A percentile compares a stretch with the other conserved stretches of the same genome.
phyloP scores from a whole-genome alignment of 108 stramenopile genomes.

The Stephanodiscus minutulus region DNA sequence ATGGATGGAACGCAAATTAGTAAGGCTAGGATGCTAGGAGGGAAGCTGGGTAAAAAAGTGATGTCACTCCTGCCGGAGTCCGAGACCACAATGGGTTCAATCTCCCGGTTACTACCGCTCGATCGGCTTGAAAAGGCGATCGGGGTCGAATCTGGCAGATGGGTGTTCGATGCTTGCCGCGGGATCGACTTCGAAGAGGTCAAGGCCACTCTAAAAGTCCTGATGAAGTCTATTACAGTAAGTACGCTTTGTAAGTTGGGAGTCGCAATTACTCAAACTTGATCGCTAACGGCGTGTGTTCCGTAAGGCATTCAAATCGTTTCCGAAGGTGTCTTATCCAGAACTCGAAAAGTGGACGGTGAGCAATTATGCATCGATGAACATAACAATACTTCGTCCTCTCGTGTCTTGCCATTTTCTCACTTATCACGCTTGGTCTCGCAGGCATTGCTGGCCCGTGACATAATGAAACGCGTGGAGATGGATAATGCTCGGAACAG shows the following conservation, averaged over 20 bases:
- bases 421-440: not conserved
- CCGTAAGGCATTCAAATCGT: slow-evolving; percentile 72
- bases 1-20: slow-evolving; percentile 68
- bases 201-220: slow-evolving; percentile 60
- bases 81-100: slow-evolving; percentile 53
- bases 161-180: slow-evolving; percentile 71
- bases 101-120: slow-evolving; percentile 61
- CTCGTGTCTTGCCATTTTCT: not conserved
- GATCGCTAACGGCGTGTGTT: not conserved
- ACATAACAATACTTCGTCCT: not conserved
- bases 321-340: slow-evolving; percentile 44
- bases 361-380: not conserved
- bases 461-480: slow-evolving; percentile 73
- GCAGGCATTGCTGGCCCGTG: slow-evolving; percentile 57
- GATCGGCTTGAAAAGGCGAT: slow-evolving; percentile 55
- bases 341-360: slow-evolving; percentile 71
- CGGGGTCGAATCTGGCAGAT: slow-evolving; percentile 57
- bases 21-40: slow-evolving; percentile 84
- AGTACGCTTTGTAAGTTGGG: not conserved
- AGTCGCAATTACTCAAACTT: not conserved
- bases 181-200: slow-evolving; percentile 78
- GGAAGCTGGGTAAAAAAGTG: slow-evolving; percentile 76
- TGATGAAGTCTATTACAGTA: slow-evolving; percentile 78
- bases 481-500: slow-evolving; percentile 65
- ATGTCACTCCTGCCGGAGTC: slow-evolving; percentile 47